phyloP scores from a whole-genome alignment of 208 protist genomes.

The Acanthamoeba rhysodes region DNA sequence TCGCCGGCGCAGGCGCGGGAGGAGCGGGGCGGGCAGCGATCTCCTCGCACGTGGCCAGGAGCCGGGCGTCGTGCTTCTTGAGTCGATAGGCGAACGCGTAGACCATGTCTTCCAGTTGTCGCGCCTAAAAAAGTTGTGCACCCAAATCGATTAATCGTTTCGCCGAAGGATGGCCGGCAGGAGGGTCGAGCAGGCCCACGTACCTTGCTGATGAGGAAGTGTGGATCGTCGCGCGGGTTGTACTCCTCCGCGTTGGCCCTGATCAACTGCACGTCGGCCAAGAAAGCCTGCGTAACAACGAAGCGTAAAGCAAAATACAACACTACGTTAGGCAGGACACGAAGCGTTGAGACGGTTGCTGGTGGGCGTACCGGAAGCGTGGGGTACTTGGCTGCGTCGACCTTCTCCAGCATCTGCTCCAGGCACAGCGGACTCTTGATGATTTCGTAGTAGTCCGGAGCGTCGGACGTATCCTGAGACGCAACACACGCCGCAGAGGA shows the following conservation, averaged over 20 bases:
- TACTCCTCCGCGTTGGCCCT: slow-evolving; percentile 69
- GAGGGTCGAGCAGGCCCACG: not conserved
- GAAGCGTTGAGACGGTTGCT: not conserved
- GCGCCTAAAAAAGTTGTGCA: not conserved
- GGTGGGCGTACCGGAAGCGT: not conserved
- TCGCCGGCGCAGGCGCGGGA: not conserved
- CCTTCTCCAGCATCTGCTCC: slow-evolving; percentile 31
- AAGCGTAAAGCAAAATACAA: not conserved
- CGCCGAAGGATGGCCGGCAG: not conserved
- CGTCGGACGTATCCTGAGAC: not conserved
- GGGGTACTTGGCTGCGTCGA: slow-evolving; percentile 66
- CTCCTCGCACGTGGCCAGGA: slow-evolving; percentile 58
- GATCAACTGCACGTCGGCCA: slow-evolving; percentile 72
- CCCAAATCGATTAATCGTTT: not conserved
- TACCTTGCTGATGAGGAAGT: slow-evolving; percentile 72
- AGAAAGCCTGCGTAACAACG: not conserved
- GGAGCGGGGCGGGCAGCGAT: not conserved
- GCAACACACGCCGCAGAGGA: not conserved
- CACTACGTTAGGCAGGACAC: no score
- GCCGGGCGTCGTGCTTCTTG: slow-evolving; percentile 44
- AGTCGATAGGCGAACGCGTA: slow-evolving; percentile 38
- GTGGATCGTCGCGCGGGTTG: slow-evolving; percentile 72
- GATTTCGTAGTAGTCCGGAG: slow-evolving; percentile 78
- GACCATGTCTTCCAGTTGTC: slow-evolving; percentile 68
- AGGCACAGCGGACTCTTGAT: slow-evolving; percentile 76